Conservation (phyloP, 106 monocot genomes). For the Dendrobium officinale region DNA sequence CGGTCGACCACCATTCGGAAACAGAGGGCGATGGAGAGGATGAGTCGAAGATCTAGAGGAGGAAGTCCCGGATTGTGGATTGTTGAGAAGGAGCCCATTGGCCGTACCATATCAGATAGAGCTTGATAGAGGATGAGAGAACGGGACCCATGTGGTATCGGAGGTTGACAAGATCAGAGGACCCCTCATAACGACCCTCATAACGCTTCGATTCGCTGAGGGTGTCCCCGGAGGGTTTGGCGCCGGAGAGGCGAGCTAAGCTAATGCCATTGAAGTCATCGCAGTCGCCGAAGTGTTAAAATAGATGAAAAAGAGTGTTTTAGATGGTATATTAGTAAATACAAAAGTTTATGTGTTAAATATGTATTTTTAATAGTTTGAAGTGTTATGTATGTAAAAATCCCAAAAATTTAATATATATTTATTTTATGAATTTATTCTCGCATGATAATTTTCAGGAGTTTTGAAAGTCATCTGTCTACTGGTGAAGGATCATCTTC, state of each 20-base stretch:
- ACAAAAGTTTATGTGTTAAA: too few relatives aligned
- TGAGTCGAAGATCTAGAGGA: constrained; percentile 48
- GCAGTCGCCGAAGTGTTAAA: too few relatives aligned
- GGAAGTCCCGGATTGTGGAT: constrained; percentile 51
- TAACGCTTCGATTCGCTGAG: constrained; percentile 26
- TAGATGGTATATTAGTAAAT: too few relatives aligned
- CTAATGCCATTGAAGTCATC: too few relatives aligned
- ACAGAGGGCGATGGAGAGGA: constrained; percentile 35
- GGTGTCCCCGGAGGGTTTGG: background rate
- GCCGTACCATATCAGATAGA: constrained; percentile 82
- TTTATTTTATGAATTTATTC: too few relatives aligned
- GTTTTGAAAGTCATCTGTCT: too few relatives aligned
- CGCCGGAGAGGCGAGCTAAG: background rate
- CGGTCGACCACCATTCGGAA: constrained; percentile 62
- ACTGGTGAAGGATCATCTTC: too few relatives aligned
- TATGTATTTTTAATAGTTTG: too few relatives aligned
- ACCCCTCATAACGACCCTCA: constrained; percentile 30
- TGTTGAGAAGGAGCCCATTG: constrained; percentile 30
- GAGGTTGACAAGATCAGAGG: constrained; percentile 53
- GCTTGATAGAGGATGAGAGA: constrained; percentile 57
- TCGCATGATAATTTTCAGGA: too few relatives aligned
- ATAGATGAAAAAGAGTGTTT: too few relatives aligned
- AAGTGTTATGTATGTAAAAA: too few relatives aligned
- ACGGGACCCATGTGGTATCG: constrained; percentile 84
- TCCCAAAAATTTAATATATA: too few relatives aligned